These are phyloP conservation scores for Sisymbrium irio DNA, from an alignment of 345 rosid genomes.

Conservation along the genomic window DNA sequence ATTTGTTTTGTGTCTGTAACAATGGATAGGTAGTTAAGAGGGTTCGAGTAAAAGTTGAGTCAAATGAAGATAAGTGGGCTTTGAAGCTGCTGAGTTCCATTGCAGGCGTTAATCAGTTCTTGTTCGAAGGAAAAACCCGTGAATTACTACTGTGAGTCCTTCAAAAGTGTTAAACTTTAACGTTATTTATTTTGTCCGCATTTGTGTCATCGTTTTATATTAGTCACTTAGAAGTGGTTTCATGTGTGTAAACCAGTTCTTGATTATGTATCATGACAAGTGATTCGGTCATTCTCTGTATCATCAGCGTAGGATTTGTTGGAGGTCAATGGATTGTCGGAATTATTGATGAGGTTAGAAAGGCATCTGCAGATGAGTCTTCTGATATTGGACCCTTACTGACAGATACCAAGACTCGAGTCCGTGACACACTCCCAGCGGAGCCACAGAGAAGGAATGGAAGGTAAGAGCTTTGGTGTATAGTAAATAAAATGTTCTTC, in stretches of 20 bases:
- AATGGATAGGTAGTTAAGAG: constrained; percentile 48
- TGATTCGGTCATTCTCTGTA: neutral
- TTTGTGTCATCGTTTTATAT: neutral
- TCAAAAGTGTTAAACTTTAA: neutral
- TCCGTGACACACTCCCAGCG: constrained; percentile 54
- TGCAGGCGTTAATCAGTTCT: constrained; percentile 56
- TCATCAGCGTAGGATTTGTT: constrained; percentile 58
- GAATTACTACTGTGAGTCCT: constrained; percentile 60
- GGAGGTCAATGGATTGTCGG: constrained; percentile 73
- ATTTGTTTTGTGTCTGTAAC: neutral
- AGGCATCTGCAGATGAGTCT: constrained; percentile 37
- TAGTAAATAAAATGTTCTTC: neutral
- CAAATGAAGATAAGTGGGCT: constrained; percentile 77
- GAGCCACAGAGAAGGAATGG: constrained; percentile 84
- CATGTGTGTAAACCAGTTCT: neutral
- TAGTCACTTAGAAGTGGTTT: neutral
- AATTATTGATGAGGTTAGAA: constrained; percentile 67
- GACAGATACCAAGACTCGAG: constrained; percentile 74
- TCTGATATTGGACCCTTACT: constrained; percentile 44
- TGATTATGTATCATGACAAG: neutral
- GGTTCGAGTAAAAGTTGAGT: constrained; percentile 45
- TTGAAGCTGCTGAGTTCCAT: constrained; percentile 62
- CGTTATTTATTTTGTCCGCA: neutral
- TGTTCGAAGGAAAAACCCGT: constrained; percentile 74
- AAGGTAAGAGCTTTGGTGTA: constrained; percentile 44